Conservation (phyloP, 805 yeast species). For the Grigorovia humatica region DNA sequence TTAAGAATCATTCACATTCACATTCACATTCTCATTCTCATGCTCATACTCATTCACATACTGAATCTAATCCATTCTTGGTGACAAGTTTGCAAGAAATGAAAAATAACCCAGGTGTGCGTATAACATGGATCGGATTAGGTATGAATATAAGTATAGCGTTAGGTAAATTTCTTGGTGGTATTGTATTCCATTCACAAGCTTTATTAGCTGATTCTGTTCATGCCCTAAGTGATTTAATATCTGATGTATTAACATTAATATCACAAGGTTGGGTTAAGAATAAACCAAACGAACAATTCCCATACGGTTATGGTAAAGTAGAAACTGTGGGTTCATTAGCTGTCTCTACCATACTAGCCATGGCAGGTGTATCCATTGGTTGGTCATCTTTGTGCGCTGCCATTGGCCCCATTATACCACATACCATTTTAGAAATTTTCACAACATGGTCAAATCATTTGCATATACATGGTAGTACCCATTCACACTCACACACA, state of each 20-base stretch:
- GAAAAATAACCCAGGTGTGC: constrained; percentile 68
- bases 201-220: constrained; percentile 90
- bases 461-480: constrained; percentile 29
- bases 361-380: constrained; percentile 82
- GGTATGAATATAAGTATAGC: constrained; percentile 81
- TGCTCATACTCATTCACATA: constrained; percentile 29
- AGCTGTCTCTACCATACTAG: constrained; percentile 71
- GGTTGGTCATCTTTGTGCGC: constrained; percentile 76
- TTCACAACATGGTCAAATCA: constrained; percentile 27
- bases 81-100: constrained; percentile 35
- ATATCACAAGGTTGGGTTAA: constrained; percentile 75
- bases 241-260: constrained; percentile 81
- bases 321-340: constrained; percentile 87
- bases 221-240: constrained; percentile 83
- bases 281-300: constrained; percentile 45
- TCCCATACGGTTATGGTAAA: constrained; percentile 87
- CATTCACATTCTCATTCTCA: constrained; percentile 12
- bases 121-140: constrained; percentile 88
- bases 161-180: constrained; percentile 76
- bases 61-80: constrained; percentile 25
- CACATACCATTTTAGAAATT: constrained; percentile 48
- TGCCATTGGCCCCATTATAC: constrained; percentile 56
- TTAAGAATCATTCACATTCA: background rate
- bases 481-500: constrained; percentile 28
- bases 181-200: constrained; percentile 87